phyloP scores from a whole-genome alignment of 495 filamentous ascomycete genomes.

The Astrothelium subdiscretum region DNA sequence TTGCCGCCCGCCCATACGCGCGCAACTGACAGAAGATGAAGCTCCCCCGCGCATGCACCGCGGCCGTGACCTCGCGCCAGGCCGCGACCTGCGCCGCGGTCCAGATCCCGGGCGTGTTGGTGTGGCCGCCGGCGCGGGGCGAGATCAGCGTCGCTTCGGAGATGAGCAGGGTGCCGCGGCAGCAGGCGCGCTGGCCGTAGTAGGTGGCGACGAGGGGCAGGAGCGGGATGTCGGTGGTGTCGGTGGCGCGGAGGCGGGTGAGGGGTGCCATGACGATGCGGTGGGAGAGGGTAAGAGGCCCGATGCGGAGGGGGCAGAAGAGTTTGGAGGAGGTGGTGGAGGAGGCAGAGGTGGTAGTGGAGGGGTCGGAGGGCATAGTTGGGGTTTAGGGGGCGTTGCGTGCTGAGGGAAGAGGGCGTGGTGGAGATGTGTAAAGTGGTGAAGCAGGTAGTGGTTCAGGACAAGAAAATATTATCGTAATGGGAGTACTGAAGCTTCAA shows the following conservation, averaged over 20 bases:
- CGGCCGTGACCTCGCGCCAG: constrained; percentile 53
- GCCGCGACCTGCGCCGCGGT: constrained; percentile 45
- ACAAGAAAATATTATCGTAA: too few relatives aligned
- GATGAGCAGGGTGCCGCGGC: constrained; percentile 51
- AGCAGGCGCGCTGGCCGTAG: constrained; percentile 49
- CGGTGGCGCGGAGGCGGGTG: constrained; percentile 10
- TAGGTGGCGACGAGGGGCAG: constrained; percentile 39
- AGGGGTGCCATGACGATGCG: constrained; percentile 2
- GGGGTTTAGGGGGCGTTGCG: too few relatives aligned
- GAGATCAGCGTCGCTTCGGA: constrained; percentile 57
- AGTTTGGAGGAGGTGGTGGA: not conserved
- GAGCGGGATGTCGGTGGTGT: constrained; percentile 32
- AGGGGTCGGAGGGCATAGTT: not conserved
- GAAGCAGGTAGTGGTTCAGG: not conserved
- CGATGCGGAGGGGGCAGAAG: not conserved
- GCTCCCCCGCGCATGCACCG: constrained; percentile 52
- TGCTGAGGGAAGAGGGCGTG: not conserved
- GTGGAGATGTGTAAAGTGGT: too few relatives aligned
- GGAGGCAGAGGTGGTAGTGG: not conserved
- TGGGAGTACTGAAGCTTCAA: not conserved
- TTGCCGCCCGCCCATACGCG: constrained; percentile 50
- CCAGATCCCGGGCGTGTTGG: constrained; percentile 54
- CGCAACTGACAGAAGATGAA: constrained; percentile 60
- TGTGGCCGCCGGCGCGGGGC: constrained; percentile 37
- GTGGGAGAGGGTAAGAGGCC: not conserved